Percentiles rank a stretch among this genome's conserved stretches.
phyloP scores from a whole-genome alignment of 176 grass and related monocot species.

The Tillandsia fasciculata region DNA sequence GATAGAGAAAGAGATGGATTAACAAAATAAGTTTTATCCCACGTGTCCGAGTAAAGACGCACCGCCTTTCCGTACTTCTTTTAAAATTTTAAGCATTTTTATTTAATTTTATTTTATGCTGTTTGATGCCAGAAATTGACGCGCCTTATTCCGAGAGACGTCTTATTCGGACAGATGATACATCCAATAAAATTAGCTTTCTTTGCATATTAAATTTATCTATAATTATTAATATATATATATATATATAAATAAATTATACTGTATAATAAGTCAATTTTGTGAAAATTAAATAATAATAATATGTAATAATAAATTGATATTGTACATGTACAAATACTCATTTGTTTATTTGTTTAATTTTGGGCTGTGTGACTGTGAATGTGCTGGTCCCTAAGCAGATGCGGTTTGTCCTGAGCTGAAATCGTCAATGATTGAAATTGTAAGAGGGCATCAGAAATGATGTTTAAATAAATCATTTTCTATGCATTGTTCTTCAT shows the following conservation, averaged over 20 bases:
- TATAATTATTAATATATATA: too few relatives aligned
- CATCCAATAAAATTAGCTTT: too few relatives aligned
- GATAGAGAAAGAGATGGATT: not conserved
- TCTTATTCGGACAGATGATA: too few relatives aligned
- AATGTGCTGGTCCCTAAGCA: constrained; percentile 19
- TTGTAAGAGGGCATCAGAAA: constrained; percentile 10
- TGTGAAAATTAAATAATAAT: too few relatives aligned
- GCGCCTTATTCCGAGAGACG: too few relatives aligned
- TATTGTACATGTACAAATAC: not conserved
- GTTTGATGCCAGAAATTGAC: constrained; percentile 1
- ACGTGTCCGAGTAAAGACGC: too few relatives aligned
- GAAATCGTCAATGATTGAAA: constrained; percentile 27
- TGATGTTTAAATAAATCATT: constrained; percentile 12
- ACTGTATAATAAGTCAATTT: too few relatives aligned
- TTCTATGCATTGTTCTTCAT: not conserved
- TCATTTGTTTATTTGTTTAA: constrained; percentile 4
- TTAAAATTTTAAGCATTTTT: too few relatives aligned
- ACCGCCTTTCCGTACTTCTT: too few relatives aligned
- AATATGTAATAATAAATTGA: too few relatives aligned
- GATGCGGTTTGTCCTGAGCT: constrained; percentile 18
- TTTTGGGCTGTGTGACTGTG: not conserved
- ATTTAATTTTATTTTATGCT: not conserved
- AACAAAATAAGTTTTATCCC: not conserved
- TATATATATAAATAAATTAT: too few relatives aligned
- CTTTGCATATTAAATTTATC: too few relatives aligned